A percentile compares a stretch with the other conserved stretches of the same genome.
Evolutionary conservation across 2,329 filamentous ascomycete species (phyloP).

Genomic region (Aspergillus piperis): DNA sequence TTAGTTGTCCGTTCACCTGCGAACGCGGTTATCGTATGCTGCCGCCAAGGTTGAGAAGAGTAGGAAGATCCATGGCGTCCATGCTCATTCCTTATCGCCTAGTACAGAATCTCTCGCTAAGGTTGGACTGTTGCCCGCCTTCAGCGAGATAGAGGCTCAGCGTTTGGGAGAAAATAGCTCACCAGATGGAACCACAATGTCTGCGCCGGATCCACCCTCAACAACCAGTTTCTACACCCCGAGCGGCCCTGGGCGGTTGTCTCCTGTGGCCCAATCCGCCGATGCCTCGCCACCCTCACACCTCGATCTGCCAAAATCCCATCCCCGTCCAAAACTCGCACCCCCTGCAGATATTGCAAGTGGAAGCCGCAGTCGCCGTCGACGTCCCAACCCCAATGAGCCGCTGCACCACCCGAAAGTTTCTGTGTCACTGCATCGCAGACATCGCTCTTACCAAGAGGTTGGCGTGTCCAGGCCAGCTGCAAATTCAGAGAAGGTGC

Average conservation of each 20-base stretch:
- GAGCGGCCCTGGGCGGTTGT: slow-evolving; percentile 14
- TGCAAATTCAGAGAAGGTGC: slow-evolving; percentile 20
- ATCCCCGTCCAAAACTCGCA: slow-evolving; percentile 39
- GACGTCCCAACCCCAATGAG: slow-evolving; percentile 43
- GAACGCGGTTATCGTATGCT: slow-evolving; percentile 83
- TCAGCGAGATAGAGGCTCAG: slow-evolving; percentile 30
- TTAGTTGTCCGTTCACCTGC: slow-evolving; percentile 75
- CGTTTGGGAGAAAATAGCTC: slow-evolving; percentile 26
- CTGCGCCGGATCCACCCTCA: slow-evolving; percentile 23
- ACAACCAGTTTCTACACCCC: slow-evolving; percentile 15
- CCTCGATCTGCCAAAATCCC: slow-evolving; percentile 20
- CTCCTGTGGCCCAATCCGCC: slow-evolving; percentile 17
- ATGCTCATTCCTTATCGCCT: slow-evolving; percentile 74
- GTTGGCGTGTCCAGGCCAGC: slow-evolving; percentile 21
- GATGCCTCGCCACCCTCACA: slow-evolving; percentile 15
- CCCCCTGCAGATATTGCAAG: slow-evolving; percentile 48
- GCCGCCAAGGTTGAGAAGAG: slow-evolving; percentile 92
- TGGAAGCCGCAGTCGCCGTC: slow-evolving; percentile 31
- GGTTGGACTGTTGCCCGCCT: slow-evolving; percentile 56
- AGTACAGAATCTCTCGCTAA: slow-evolving; percentile 56
- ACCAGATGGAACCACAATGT: slow-evolving; percentile 24
- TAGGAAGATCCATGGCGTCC: slow-evolving; percentile 72
- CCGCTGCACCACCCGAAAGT: slow-evolving; percentile 19
- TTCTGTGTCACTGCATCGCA: slow-evolving; percentile 29
- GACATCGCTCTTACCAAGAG: slow-evolving; percentile 38